Evolutionary conservation across 164 flowering plant species (phyloP).

Genomic region (Nymphaea thermarum): DNA sequence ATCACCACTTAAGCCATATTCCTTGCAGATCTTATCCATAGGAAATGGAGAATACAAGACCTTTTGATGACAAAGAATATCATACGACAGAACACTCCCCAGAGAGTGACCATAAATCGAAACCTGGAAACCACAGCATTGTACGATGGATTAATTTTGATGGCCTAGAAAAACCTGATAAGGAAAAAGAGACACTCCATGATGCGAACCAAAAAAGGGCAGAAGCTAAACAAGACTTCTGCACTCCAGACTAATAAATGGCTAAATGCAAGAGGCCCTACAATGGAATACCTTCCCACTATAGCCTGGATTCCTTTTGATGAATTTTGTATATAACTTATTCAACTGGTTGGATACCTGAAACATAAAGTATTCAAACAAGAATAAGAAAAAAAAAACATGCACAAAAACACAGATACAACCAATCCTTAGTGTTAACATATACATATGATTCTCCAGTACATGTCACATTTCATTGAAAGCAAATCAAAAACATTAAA

Average conservation of each 20-base stretch:
- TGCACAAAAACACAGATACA: too few species aligned
- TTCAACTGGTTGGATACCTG: constrained; percentile 95
- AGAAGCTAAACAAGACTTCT: too few species aligned
- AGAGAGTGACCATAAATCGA: constrained; percentile 94
- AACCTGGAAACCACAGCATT: constrained; percentile 34
- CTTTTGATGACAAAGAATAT: constrained; percentile 96
- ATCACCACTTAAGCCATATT: constrained; percentile 15
- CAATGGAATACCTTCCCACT: constrained; percentile 75
- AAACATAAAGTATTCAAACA: not conserved
- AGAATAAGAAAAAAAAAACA: too few species aligned
- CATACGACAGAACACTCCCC: constrained; percentile 97
- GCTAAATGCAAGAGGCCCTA: not conserved
- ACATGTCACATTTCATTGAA: too few species aligned
- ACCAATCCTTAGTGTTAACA: too few species aligned
- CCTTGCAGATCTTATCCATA: constrained; percentile 53
- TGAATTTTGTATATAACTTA: constrained; percentile 66
- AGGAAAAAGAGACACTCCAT: too few species aligned
- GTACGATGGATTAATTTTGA: not conserved
- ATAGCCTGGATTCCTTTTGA: constrained; percentile 93
- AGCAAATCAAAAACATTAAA: not conserved
- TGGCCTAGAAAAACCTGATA: too few species aligned
- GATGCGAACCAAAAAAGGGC: too few species aligned
- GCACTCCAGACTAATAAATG: not conserved
- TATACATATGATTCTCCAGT: too few species aligned
- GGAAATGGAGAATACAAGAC: constrained; percentile 65